phyloP scores from a whole-genome alignment of 2,329 filamentous ascomycete species.

The Aspergillus sp. region DNA sequence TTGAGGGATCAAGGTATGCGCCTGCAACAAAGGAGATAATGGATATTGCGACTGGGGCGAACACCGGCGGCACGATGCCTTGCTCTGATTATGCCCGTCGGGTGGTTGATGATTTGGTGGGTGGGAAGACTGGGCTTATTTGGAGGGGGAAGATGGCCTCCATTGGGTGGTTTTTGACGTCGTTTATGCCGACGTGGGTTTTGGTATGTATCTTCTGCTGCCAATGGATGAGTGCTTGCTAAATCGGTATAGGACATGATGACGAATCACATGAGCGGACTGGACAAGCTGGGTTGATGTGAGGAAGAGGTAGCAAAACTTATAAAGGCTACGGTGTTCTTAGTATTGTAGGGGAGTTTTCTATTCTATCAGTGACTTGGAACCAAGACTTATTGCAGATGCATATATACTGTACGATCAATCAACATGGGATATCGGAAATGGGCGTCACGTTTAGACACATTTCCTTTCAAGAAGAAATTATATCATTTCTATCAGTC shows the following conservation, averaged over 20 bases:
- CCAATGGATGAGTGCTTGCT: neutral
- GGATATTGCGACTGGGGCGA: neutral
- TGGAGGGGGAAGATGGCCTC: constrained; percentile 24
- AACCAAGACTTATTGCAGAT: no score
- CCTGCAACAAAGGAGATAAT: constrained; percentile 14
- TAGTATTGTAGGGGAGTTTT: no score
- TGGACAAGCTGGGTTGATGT: neutral
- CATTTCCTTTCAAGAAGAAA: no score
- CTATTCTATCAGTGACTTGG: no score
- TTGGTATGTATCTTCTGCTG: constrained; percentile 15
- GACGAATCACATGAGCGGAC: neutral
- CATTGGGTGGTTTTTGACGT: constrained; percentile 8
- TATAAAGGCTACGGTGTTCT: no score
- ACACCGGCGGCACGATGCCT: constrained; percentile 1
- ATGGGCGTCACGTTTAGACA: no score
- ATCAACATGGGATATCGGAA: no score
- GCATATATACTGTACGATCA: no score
- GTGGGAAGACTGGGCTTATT: constrained; percentile 20
- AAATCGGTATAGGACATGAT: neutral
- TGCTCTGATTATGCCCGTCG: constrained; percentile 20
- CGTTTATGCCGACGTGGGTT: constrained; percentile 18
- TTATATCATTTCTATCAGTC: no score
- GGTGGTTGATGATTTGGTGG: constrained; percentile 28
- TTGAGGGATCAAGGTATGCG: constrained; percentile 24
- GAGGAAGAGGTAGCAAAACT: no score